These are phyloP conservation scores for Hypoxylon trugodes DNA, from an alignment of 495 filamentous ascomycete species.

Conservation along the genomic window DNA sequence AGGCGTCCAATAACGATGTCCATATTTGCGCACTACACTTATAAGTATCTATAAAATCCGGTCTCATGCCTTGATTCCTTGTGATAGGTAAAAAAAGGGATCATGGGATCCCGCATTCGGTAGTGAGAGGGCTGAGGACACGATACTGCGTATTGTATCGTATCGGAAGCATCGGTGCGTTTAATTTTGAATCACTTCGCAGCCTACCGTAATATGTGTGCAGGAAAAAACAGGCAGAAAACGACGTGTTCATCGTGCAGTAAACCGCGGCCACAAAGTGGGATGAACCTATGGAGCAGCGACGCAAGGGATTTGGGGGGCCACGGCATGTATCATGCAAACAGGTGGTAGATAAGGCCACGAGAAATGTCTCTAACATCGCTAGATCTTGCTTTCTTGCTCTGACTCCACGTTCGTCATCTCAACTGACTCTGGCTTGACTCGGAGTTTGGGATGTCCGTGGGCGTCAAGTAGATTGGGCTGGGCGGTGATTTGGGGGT, in stretches of 20 bases:
- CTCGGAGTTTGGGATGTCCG: conserved; percentile 21
- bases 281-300: conserved; percentile 1
- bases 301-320: conserved; percentile 3
- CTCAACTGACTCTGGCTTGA: too few species aligned
- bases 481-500: not conserved
- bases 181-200: not conserved
- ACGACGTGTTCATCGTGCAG: conserved; percentile 4
- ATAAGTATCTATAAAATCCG: not conserved
- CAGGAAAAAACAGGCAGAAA: too few species aligned
- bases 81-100: not conserved
- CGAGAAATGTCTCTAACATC: conserved; percentile 9
- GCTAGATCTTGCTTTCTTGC: conserved; percentile 8
- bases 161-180: not conserved
- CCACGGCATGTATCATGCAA: conserved; percentile 10
- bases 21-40: not conserved
- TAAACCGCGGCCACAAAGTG: not conserved
- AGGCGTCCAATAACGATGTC: not conserved
- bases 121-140: not conserved
- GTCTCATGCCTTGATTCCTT: not conserved
- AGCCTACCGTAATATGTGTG: not conserved
- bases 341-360: conserved; percentile 4
- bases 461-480: not conserved
- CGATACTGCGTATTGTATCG: not conserved
- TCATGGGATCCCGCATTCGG: not conserved
- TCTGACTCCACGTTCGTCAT: too few species aligned